Percentiles rank a stretch among this genome's conserved stretches.
These are phyloP conservation scores for Xeromyces bisporus DNA, from an alignment of 495 filamentous ascomycete species.

Conservation along the genomic window DNA sequence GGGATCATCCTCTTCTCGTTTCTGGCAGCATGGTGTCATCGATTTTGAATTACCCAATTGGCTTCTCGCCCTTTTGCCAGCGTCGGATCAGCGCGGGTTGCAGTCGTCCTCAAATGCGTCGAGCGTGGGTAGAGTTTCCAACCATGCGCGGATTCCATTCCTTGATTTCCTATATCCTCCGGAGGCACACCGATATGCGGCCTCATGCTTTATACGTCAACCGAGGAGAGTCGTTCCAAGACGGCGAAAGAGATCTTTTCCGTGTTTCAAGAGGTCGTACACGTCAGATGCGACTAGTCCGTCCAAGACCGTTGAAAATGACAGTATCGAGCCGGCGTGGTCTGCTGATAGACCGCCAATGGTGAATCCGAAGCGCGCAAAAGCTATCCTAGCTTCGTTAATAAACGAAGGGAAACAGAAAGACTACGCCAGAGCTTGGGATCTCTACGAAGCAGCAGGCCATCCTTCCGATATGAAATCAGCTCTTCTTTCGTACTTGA, in stretches of 20 bases:
- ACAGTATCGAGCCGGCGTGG: neutral
- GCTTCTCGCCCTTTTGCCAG: conserved; percentile 20
- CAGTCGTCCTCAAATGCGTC: conserved; percentile 4
- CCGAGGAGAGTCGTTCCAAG: conserved; percentile 14
- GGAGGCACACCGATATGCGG: conserved; percentile 9
- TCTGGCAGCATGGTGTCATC: conserved; percentile 48
- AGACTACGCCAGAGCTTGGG: conserved; percentile 21
- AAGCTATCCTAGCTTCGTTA: conserved; percentile 7
- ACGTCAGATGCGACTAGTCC: conserved; percentile 11
- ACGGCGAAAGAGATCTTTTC: conserved; percentile 11
- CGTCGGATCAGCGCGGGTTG: conserved; percentile 8
- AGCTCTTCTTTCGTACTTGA: conserved; percentile 23
- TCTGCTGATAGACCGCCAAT: neutral
- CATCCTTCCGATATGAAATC: conserved; percentile 11
- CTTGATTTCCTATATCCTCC: conserved; percentile 29
- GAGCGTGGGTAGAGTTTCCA: conserved; percentile 3
- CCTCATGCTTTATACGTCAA: conserved; percentile 9
- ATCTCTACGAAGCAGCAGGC: conserved; percentile 16
- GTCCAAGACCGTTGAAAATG: neutral
- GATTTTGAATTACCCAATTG: conserved; percentile 38
- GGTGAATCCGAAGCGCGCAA: conserved; percentile 2
- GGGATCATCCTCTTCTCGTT: conserved; percentile 43
- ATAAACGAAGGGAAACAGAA: conserved; percentile 4
- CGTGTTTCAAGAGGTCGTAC: conserved; percentile 15
- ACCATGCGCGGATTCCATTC: conserved; percentile 11